A percentile compares a stretch with the other conserved stretches of the same genome.
Evolutionary conservation across 768 basidiomycete species (phyloP).

Genomic region (Serpula lacrymans): DNA sequence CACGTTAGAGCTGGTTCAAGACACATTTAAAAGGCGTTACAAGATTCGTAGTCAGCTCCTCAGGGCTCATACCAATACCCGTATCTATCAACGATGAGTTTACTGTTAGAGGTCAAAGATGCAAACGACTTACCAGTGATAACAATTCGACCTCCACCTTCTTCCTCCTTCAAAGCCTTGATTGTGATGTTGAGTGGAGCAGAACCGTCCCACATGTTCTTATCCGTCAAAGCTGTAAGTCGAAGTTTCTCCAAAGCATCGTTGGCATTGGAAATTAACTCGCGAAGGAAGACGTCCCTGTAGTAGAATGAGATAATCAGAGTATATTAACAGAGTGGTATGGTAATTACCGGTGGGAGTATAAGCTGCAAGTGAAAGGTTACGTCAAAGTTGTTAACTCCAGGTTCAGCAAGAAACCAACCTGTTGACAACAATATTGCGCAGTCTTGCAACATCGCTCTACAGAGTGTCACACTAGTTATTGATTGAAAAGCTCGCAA

Average conservation of each 20-base stretch:
- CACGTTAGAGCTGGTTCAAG: background rate
- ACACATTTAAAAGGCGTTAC: constrained; percentile 28
- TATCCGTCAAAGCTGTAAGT: constrained; percentile 77
- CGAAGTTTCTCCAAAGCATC: constrained; percentile 96
- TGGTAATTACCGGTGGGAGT: constrained; percentile 67
- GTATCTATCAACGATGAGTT: constrained; percentile 54
- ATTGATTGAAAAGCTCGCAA: constrained; percentile 1
- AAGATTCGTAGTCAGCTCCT: constrained; percentile 78
- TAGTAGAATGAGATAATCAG: constrained; percentile 4
- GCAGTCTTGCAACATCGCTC: constrained; percentile 92
- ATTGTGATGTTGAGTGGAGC: constrained; percentile 89
- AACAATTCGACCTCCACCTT: constrained; percentile 69
- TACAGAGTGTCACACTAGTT: constrained; percentile 36
- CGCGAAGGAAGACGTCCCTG: constrained; percentile 84
- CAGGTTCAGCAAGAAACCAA: constrained; percentile 20
- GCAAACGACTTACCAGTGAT: constrained; percentile 56
- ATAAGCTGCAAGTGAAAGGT: constrained; percentile 65
- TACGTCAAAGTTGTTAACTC: constrained; percentile 9
- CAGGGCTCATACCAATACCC: constrained; percentile 95
- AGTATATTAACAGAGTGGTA: background rate
- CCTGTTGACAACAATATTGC: constrained; percentile 93
- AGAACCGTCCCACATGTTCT: constrained; percentile 62
- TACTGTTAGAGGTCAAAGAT: background rate
- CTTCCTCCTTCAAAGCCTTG: constrained; percentile 64
- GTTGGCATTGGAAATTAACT: constrained; percentile 91